phyloP scores from a whole-genome alignment of 169 alveolate genomes.

The Plasmodium gaboni region DNA sequence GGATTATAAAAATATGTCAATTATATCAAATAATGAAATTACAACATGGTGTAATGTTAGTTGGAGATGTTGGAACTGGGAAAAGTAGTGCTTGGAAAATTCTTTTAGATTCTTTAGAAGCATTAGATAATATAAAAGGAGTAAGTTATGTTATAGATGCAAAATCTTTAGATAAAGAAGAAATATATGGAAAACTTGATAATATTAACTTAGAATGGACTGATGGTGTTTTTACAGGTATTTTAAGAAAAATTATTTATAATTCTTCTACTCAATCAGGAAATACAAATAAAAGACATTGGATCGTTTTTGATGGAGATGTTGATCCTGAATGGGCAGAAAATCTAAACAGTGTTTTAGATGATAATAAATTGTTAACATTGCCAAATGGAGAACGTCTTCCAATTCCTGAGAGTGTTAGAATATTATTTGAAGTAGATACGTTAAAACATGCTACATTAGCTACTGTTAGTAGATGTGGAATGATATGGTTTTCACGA shows the following conservation, averaged over 20 bases:
- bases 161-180: slow-evolving; percentile 91
- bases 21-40: slow-evolving; percentile 93
- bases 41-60: slow-evolving; percentile 98
- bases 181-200: slow-evolving; percentile 95
- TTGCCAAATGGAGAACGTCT: slow-evolving; percentile 98
- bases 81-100: slow-evolving; percentile 91
- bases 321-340: slow-evolving; percentile 99
- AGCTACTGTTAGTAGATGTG: slow-evolving; percentile 99
- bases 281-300: slow-evolving; percentile 89
- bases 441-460: slow-evolving; percentile 97
- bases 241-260: slow-evolving; percentile 82
- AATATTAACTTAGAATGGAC: slow-evolving; percentile 97
- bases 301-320: slow-evolving; percentile 99
- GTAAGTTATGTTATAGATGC: slow-evolving; percentile 95
- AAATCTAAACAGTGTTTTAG: slow-evolving; percentile 98
- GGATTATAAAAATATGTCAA: slow-evolving; percentile 93
- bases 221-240: slow-evolving; percentile 97
- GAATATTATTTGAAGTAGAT: slow-evolving; percentile 93
- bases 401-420: slow-evolving; percentile 91
- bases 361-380: slow-evolving; percentile 98
- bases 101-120: slow-evolving; percentile 93
- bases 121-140: slow-evolving; percentile 93
- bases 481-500: slow-evolving; percentile 98
- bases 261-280: slow-evolving; percentile 59
- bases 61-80: slow-evolving; percentile 98